Base-by-base conservation (phyloP, 2,329 filamentous ascomycete genomes). In the Sporothrix inflata region DNA sequence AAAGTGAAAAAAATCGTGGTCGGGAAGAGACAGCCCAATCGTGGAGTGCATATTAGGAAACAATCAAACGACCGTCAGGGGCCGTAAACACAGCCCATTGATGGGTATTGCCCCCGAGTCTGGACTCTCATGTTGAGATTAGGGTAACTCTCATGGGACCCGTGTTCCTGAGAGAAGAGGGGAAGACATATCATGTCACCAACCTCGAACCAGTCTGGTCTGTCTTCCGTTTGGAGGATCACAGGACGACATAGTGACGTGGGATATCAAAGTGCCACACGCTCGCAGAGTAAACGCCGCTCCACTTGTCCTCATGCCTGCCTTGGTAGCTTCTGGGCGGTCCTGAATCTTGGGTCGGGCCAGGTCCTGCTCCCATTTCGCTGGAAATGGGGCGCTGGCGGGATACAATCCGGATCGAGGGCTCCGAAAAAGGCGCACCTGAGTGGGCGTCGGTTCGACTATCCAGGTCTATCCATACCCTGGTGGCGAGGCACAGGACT, bases 91-190 rank as follows among this genome's bases (percentile, higher is more conserved):
- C 14, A 47, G 40, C 7, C 24, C 14, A n/a, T 47, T 4, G 40
- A 27, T 4, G 16, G 9, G 40, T 27, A 66, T 63, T 30, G 21
- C 6, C 42, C 24, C 24, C n/a, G 40, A 16, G 40, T 38, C 67
- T 69, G 38, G 67, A 45, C 67, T 45, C 19, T 16, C 30, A 12
- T 60, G 51, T 24, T 40, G 51, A 60, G 51, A 57, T 60, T 55
- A 27, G n/a, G 65, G 45, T 47, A 1, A 40, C 16, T 30, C 12
- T 30, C 40, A 30, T 11, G 61, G 8, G 9, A 47, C 21, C 16
- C 12, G 40, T 68, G 42, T 30, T 34, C 27, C 61, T 27, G 14
- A 21, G 3, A 63, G 9, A 45, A 21, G 21, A 42, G 1, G 34
- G 8, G 8, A 42, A 14, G 57, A 3, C 21, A 8, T 19, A 4